Conservation (phyloP, 805 yeast species). For the Yarrowia sp. region DNA sequence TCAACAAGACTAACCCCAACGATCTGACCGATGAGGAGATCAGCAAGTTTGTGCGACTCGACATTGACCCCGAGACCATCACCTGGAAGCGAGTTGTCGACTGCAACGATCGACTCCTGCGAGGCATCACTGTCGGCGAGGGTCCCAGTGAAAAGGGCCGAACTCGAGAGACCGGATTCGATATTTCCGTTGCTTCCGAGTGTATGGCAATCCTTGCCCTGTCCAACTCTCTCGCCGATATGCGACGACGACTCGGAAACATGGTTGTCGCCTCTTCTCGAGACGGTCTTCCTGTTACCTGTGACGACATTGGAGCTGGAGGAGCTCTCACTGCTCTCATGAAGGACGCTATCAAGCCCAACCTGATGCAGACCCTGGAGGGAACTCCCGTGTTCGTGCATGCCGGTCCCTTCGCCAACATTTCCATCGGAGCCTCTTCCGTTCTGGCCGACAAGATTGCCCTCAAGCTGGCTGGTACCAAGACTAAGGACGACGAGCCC, state of each 20-base stretch:
- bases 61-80: slow-evolving; percentile 88
- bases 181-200: slow-evolving; percentile 95
- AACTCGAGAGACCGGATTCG: slow-evolving; percentile 88
- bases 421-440: slow-evolving; percentile 95
- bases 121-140: slow-evolving; percentile 88
- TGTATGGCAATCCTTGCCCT: slow-evolving; percentile 95
- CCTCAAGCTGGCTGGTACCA: slow-evolving; percentile 81
- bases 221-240: slow-evolving; percentile 75
- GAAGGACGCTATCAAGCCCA: slow-evolving; percentile 96
- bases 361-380: slow-evolving; percentile 94
- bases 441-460: slow-evolving; percentile 94
- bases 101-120: slow-evolving; percentile 87
- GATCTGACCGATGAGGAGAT: slow-evolving; percentile 80
- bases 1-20: slow-evolving; percentile 78
- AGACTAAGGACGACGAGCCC: slow-evolving; percentile 52
- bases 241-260: slow-evolving; percentile 85
- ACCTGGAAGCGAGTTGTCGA: slow-evolving; percentile 94
- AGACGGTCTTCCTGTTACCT: slow-evolving; percentile 82
- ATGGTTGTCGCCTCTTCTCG: slow-evolving; percentile 86
- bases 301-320: slow-evolving; percentile 93
- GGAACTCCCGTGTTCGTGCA: slow-evolving; percentile 98
- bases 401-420: slow-evolving; percentile 98
- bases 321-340: slow-evolving; percentile 94
- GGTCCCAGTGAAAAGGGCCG: slow-evolving; percentile 93
- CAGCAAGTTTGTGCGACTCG: slow-evolving; percentile 75